Base-by-base conservation (phyloP, 768 basidiomycete genomes). In the Hygrophorus pudorinus region DNA sequence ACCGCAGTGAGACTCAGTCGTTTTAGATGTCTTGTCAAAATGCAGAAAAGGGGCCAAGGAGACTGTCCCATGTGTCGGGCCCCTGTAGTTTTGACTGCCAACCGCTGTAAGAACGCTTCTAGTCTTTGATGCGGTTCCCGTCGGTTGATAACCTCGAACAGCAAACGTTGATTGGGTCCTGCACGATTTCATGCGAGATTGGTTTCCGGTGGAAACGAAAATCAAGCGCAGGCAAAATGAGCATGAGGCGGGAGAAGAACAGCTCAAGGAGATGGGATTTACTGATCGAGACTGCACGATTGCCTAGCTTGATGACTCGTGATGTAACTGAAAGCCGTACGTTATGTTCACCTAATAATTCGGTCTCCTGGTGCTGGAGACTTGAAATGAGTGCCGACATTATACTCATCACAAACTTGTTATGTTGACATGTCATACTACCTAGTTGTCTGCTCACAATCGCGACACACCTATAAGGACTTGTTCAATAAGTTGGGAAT, bases 31-130 rank as follows among this genome's bases (percentile, higher is more conserved):
- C 67, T 94, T 8, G 87, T 87, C 35, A 93, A 94, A 66, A 84
- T 97, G 78, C 92, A 97, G 65, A 85, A 81, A 56, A 70, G 82
- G 7, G 76, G 79, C 0, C 74, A 80, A 53, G 73, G 66, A 2
- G 67, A 79, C 49, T 97, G 92, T 61, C 92, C 92, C 0, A 73
- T 92, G 60, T 97, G 92, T 56, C 73, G 92, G 12, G 73, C 83
- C 0, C 75, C 79, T 0, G 80, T 79, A 5, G 89, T 96, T 5
- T 56, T 91, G 35, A 64, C 67, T 12, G 93, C 93, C 5, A 75
- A 88, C 55, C 69, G 79, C 56, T 67, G 90, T 91, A 51, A 62
- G 85, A 66, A 20, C 35, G 44, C 39, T 41, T 28, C 8, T 31
- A 14, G 29, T 28, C 14, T n/a, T 24, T 13, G 24, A 42, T 47